Base-by-base conservation (phyloP, 306 rosid genomes). In the Vachellia pachyceras region DNA sequence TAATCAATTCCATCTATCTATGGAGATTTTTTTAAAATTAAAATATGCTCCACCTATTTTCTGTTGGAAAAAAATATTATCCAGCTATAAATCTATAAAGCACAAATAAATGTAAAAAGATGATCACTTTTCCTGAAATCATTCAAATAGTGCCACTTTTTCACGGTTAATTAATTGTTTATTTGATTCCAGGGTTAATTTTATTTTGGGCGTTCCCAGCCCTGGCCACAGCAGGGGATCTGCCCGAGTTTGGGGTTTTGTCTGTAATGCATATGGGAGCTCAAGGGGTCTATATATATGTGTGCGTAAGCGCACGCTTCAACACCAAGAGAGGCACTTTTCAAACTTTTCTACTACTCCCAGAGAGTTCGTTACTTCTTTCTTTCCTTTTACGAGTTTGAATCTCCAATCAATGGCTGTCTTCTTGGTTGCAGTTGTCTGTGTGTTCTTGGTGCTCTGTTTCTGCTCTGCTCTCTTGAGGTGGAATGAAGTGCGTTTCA, bases 391-490 rank as follows among this genome's bases (percentile, higher is more conserved):
- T 18, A 18, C 2, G 67, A 81, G 79, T 88, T 35, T 20, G 52
- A 78, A 86, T 87, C 25, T 18, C 18, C 86, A 10, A 83, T 55
- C 89, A 93, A 93, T 96, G 99, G 98, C 90, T 29, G 64, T 92
- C 12, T 83, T 89, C 14, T 82, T 89, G 13, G 74, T 90, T 50
- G 85, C 79, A 55, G 75, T 88, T 41, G 29, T 88, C 41, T 83
- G 76, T 80, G 60, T 87, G 8, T 37, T 91, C 75, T 78, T 86
- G 61, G 84, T 88, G 71, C 90, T 96, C 97, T 92, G 92, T 84
- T 76, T 92, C 80, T 93, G 97, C 91, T 90, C 99, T 87, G 97
- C 92, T 80, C 84, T 93, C 77, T 79, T 96, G 61, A 86, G 92
- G 67, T 96, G 98, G 99, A 96, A 96, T 80, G 95, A 90, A 46